Evolutionary conservation across 2,329 filamentous ascomycete species (phyloP).

Genomic region (Emergomyces pasteurianus): DNA sequence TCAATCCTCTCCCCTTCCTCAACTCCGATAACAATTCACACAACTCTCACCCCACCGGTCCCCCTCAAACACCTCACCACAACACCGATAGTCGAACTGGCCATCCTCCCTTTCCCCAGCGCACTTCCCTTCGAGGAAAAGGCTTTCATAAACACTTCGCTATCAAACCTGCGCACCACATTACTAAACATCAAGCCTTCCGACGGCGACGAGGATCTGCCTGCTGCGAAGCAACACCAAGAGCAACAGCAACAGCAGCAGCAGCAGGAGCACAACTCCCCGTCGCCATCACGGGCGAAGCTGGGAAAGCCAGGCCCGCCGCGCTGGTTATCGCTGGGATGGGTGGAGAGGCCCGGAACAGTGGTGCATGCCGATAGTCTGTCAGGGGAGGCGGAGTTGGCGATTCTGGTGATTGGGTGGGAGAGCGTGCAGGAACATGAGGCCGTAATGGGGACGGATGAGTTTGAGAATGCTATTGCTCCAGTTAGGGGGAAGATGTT

Average conservation of each 20-base stretch:
- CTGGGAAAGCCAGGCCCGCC: not conserved
- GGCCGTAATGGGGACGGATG: slow-evolving; percentile 33
- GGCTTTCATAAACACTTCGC: slow-evolving; percentile 19
- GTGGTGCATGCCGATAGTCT: slow-evolving; percentile 25
- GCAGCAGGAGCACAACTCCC: not conserved
- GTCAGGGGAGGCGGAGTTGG: slow-evolving; percentile 31
- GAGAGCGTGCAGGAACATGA: slow-evolving; percentile 39
- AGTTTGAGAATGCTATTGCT: slow-evolving; percentile 32
- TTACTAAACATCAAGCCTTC: slow-evolving; percentile 13
- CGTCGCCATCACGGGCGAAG: not conserved
- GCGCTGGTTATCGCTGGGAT: slow-evolving; percentile 24
- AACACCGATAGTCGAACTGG: slow-evolving; percentile 40
- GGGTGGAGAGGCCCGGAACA: slow-evolving; percentile 24
- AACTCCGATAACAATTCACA: slow-evolving; percentile 9
- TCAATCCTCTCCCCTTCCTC: not conserved
- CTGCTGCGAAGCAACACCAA: not conserved
- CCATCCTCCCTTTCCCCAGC: slow-evolving; percentile 32
- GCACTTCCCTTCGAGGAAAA: slow-evolving; percentile 19
- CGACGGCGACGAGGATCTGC: not conserved
- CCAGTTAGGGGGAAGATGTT: slow-evolving; percentile 32
- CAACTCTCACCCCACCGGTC: slow-evolving; percentile 18
- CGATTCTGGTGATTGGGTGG: slow-evolving; percentile 41
- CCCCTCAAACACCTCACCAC: slow-evolving; percentile 18
- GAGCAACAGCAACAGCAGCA: not conserved
- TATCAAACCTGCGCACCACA: slow-evolving; percentile 28